These are phyloP conservation scores for Wallacemonas collosoma DNA, from an alignment of 208 protist genomes.

Conservation along the genomic window DNA sequence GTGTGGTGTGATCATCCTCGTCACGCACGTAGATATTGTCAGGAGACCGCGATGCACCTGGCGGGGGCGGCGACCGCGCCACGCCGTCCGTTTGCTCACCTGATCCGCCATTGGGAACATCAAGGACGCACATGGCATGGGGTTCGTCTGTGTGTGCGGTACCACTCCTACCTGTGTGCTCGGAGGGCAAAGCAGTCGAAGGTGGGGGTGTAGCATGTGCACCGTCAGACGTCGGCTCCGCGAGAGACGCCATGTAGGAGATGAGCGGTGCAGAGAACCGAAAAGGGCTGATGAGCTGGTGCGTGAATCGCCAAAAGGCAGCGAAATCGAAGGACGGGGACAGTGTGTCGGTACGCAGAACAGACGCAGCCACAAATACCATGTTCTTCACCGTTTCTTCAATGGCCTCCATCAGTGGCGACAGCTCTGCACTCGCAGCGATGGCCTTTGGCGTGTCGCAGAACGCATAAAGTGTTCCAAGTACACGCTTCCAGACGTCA, in stretches of 20 bases:
- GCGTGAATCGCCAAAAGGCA: neutral
- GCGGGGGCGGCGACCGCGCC: no score
- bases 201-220: neutral
- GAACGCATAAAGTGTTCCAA: conserved; percentile 76
- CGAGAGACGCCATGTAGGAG: neutral
- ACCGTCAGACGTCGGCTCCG: neutral
- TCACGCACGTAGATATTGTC: no score
- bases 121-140: no score
- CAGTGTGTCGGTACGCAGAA: neutral
- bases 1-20: no score
- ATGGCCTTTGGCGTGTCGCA: conserved; percentile 23
- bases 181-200: no score
- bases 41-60: no score
- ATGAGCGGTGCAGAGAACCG: conserved; percentile 11
- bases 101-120: no score
- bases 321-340: conserved; percentile 1
- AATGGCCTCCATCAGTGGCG: conserved; percentile 68
- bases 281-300: conserved; percentile 9
- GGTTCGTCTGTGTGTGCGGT: no score
- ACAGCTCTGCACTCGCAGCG: conserved; percentile 34
- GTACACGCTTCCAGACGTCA: conserved; percentile 67
- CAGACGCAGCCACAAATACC: conserved; percentile 61
- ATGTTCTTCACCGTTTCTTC: conserved; percentile 90
- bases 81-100: no score
- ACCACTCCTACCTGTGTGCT: no score